Percentiles rank a stretch among this genome's conserved stretches.
phyloP scores from a whole-genome alignment of 495 filamentous ascomycete genomes.

The Aspergillus coremiiformis region DNA sequence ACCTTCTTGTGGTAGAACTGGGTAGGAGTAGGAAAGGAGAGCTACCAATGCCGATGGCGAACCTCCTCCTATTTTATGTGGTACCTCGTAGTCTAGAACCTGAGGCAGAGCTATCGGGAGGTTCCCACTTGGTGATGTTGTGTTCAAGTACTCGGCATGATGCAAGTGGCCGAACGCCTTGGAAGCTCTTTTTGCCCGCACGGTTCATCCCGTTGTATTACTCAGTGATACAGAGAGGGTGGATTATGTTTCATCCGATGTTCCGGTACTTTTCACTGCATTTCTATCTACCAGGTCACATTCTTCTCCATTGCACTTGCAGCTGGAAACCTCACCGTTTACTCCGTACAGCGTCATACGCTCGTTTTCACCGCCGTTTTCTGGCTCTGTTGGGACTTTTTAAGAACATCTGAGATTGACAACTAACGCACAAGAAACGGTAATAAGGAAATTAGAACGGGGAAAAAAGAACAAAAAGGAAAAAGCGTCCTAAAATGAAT shows the following conservation, averaged over 20 bases:
- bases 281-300: background rate
- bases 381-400: constrained; percentile 1
- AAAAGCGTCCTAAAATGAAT: constrained; percentile 25
- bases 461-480: constrained; percentile 9
- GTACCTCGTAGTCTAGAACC: constrained; percentile 3
- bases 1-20: background rate
- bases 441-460: no score
- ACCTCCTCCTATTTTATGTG: no score
- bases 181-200: background rate
- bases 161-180: constrained; percentile 11
- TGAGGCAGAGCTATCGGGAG: background rate
- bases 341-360: background rate
- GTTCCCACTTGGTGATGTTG: constrained; percentile 6
- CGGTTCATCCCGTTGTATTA: no score
- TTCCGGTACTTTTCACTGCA: background rate
- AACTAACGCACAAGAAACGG: constrained; percentile 19
- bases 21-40: background rate
- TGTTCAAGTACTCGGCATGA: constrained; percentile 14
- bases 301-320: background rate
- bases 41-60: no score
- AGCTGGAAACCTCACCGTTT: no score
- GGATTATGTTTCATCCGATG: no score
- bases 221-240: no score
- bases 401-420: constrained; percentile 17
- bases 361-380: no score